Conservation (phyloP, 1,284 basidiomycete species). For the Ganoderma boninense region DNA sequence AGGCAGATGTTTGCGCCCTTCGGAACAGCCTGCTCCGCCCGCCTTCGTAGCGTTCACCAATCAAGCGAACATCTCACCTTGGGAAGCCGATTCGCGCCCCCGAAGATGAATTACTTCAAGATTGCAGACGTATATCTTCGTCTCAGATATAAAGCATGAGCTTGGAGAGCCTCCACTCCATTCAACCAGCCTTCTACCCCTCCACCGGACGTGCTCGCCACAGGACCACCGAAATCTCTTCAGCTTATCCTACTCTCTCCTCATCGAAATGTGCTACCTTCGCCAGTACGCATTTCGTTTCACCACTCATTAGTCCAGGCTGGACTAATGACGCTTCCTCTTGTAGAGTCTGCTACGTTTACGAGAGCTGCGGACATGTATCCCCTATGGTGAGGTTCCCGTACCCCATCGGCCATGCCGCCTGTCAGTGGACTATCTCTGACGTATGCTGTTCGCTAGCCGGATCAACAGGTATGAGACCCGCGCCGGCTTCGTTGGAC, state of each 20-base stretch:
- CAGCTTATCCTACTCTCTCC: neutral
- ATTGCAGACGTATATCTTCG: neutral
- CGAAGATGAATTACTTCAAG: neutral
- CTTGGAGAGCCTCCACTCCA: neutral
- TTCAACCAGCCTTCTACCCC: neutral
- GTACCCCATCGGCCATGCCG: neutral
- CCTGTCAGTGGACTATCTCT: neutral
- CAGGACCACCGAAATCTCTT: neutral
- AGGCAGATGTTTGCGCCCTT: neutral
- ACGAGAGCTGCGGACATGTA: slow-evolving; percentile 34
- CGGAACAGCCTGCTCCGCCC: slow-evolving; percentile 9
- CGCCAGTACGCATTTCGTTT: slow-evolving; percentile 32
- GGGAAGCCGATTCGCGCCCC: slow-evolving; percentile 6
- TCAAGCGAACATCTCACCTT: slow-evolving; percentile 11
- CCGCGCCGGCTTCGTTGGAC: neutral
- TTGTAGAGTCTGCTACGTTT: slow-evolving; percentile 37
- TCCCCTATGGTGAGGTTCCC: slow-evolving; percentile 31
- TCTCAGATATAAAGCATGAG: neutral
- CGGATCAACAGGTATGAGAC: slow-evolving; percentile 24
- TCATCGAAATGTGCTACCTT: slow-evolving; percentile 33
- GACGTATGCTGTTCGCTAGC: slow-evolving; percentile 15
- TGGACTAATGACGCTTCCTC: neutral
- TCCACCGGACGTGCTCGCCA: neutral
- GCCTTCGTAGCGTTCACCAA: slow-evolving; percentile 4
- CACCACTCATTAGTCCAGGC: no score